Evolutionary conservation across 768 basidiomycete species (phyloP).

Genomic region (Lentinula raphanica): DNA sequence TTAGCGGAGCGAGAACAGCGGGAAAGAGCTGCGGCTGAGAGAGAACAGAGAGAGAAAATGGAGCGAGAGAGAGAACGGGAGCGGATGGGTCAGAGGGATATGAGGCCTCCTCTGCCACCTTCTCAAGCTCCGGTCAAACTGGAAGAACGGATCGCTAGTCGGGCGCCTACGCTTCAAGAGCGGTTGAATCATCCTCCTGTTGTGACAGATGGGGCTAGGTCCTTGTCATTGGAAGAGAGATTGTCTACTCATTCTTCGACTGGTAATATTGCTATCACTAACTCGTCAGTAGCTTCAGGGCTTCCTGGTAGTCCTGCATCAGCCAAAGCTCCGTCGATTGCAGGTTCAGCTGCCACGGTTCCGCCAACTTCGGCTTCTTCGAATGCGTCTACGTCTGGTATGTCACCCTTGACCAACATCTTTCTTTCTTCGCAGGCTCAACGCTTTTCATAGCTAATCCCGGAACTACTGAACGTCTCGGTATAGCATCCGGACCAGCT

Average conservation of each 20-base stretch:
- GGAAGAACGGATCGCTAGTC: background rate
- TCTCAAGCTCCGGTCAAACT: background rate
- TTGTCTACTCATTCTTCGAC: background rate
- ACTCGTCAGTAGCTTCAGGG: background rate
- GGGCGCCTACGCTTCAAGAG: conserved; percentile 5
- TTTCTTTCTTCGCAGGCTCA: background rate
- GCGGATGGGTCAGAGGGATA: background rate
- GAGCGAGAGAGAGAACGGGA: background rate
- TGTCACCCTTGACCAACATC: background rate
- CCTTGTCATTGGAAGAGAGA: conserved; percentile 2
- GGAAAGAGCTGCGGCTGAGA: background rate
- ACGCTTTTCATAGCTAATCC: background rate
- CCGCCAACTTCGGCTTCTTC: background rate
- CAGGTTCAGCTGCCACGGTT: background rate
- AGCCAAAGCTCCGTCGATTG: background rate
- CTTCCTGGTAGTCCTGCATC: background rate
- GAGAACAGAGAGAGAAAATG: background rate
- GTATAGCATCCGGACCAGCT: background rate
- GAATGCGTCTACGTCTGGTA: background rate
- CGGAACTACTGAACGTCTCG: background rate
- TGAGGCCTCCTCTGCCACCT: background rate
- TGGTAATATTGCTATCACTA: background rate
- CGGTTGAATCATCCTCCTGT: background rate
- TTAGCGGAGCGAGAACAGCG: background rate
- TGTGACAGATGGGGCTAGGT: background rate